Evolutionary conservation across 1,284 basidiomycete genomes (phyloP), one percentile per base, ranked within the genome.

Genomic region (Pyrrhoderma noxium): DNA sequence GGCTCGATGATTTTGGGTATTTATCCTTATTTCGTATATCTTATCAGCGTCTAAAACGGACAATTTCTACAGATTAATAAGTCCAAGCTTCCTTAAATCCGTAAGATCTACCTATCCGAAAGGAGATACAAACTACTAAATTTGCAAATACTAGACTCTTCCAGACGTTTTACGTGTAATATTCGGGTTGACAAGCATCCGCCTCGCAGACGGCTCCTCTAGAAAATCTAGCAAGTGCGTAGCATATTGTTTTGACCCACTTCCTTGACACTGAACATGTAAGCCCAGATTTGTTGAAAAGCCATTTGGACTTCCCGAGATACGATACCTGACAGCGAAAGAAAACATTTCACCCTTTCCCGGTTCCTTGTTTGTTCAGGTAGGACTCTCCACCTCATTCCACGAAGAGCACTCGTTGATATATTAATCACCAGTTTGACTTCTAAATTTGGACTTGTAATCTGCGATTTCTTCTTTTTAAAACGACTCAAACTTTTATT

Each of bases 101-200:
- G 71, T 76, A 47, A 66, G 54, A 39, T 19, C 37, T 9, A n/a
- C 16, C 8, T 22, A 2, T 50, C 18, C 34, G n/a, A 25, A 22
- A 34, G n/a, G 23, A 8, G 45, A 25, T 34, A 21, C 11, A 19
- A 25, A 1, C 50, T 27, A 52, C 52, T 19, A 42, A 18, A 40
- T 8, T 7, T n/a, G n/a, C 19, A 14, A 27, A 44, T 34, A 22
- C 27, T 37, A 69, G 66, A 66, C 64, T 7, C 62, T 72, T 19
- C 71, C 75, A 4, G 58, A 62, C 21, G 68, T 80, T 13, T 63
- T 82, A 14, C 68, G 69, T 3, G 65, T 67, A 13, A 71, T 83
- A 27, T 74, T 85, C 55, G 64, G 63, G 19, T 64, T 80, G 42
- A 69, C 70, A 49, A 66, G 72, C 39, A 38, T 84, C 22, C 63